Evolutionary conservation across 208 protist genomes (phyloP).

Genomic region (Angomonas ambiguus): DNA sequence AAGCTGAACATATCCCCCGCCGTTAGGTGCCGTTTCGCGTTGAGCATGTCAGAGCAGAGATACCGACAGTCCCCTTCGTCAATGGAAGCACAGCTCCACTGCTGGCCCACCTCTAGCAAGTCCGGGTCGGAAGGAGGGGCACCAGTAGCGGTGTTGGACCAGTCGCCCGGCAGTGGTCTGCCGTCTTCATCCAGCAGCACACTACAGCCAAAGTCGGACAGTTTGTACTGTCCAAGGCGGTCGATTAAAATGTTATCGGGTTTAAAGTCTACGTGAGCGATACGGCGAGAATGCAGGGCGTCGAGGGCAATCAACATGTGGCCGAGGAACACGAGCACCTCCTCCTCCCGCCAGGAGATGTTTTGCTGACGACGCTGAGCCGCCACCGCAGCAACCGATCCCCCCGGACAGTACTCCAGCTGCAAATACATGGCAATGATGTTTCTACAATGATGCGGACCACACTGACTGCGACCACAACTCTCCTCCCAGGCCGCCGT

Average conservation of each 20-base stretch:
- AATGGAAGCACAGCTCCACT: slow-evolving; percentile 68
- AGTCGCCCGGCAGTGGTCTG: slow-evolving; percentile 21
- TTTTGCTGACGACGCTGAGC: slow-evolving; percentile 30
- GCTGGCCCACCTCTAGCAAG: slow-evolving; percentile 16
- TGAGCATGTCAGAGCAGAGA: slow-evolving; percentile 89
- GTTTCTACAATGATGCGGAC: neutral
- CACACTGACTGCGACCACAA: slow-evolving; percentile 7
- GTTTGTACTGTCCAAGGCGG: slow-evolving; percentile 61
- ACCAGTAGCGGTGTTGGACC: neutral
- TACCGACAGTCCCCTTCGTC: slow-evolving; percentile 92
- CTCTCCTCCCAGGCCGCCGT: slow-evolving; percentile 75
- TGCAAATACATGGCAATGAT: slow-evolving; percentile 72
- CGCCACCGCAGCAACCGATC: slow-evolving; percentile 59
- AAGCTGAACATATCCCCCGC: slow-evolving; percentile 89
- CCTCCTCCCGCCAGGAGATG: slow-evolving; percentile 61
- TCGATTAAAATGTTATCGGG: slow-evolving; percentile 92
- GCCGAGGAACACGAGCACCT: slow-evolving; percentile 69
- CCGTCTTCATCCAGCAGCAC: slow-evolving; percentile 60
- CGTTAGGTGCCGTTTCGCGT: slow-evolving; percentile 75
- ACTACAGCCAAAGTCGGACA: slow-evolving; percentile 92
- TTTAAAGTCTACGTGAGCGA: slow-evolving; percentile 93
- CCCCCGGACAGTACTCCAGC: slow-evolving; percentile 82
- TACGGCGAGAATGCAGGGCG: slow-evolving; percentile 70
- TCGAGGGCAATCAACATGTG: slow-evolving; percentile 88
- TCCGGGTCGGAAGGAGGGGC: neutral